These are phyloP conservation scores for Blastomyces silverae DNA, from an alignment of 2,329 filamentous ascomycete genomes.

Conservation along the genomic window DNA sequence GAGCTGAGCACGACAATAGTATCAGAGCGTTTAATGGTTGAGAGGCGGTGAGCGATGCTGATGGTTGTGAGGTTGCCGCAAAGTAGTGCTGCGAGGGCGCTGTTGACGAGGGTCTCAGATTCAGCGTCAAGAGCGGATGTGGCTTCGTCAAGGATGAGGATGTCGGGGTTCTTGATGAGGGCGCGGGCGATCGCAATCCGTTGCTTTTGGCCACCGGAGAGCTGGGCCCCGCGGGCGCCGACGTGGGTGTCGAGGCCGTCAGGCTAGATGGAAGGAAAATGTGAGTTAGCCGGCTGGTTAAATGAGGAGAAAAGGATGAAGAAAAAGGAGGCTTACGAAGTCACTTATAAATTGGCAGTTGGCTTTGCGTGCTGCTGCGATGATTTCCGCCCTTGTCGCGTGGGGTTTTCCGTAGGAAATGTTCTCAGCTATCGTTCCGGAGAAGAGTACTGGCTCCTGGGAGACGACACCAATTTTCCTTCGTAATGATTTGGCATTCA, in stretches of 20 bases:
- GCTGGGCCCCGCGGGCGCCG: slow-evolving; percentile 82
- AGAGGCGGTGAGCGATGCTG: slow-evolving; percentile 90
- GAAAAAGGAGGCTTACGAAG: slow-evolving; percentile 52
- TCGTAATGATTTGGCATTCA: slow-evolving; percentile 91
- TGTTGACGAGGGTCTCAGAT: slow-evolving; percentile 92
- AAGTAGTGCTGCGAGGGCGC: slow-evolving; percentile 73
- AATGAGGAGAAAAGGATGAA: neutral
- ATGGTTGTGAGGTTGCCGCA: slow-evolving; percentile 91
- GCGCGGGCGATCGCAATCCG: slow-evolving; percentile 94
- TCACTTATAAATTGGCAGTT: slow-evolving; percentile 97
- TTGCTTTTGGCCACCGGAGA: slow-evolving; percentile 95
- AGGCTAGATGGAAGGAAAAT: slow-evolving; percentile 46
- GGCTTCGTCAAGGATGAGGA: slow-evolving; percentile 91
- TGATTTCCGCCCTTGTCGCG: slow-evolving; percentile 72
- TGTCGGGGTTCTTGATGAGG: slow-evolving; percentile 91
- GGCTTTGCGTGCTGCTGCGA: slow-evolving; percentile 78
- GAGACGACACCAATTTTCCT: slow-evolving; percentile 91
- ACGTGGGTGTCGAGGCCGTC: slow-evolving; percentile 92
- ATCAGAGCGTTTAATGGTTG: slow-evolving; percentile 93
- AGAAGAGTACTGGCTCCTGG: slow-evolving; percentile 92
- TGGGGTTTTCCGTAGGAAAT: slow-evolving; percentile 83
- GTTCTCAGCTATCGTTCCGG: slow-evolving; percentile 68
- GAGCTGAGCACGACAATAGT: slow-evolving; percentile 84
- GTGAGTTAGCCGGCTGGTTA: neutral
- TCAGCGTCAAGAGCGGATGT: slow-evolving; percentile 95